Evolutionary conservation across 2,329 filamentous ascomycete species (phyloP), one percentile per base, ranked within the genome.

Genomic region (Xylaria sp.): DNA sequence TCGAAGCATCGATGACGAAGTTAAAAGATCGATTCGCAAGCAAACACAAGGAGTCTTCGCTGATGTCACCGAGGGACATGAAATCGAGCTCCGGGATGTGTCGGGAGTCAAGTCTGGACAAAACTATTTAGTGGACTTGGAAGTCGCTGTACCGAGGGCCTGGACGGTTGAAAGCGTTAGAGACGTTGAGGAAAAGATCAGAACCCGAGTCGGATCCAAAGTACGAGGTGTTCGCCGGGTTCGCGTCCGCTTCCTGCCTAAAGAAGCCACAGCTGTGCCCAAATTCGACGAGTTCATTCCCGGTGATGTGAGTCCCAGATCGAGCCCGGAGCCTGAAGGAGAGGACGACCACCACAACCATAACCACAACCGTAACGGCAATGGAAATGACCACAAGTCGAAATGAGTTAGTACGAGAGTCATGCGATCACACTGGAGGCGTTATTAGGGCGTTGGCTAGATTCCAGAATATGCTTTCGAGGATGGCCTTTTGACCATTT

Each of bases 81-180:
- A 86, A 50, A 80, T 92, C 7, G 85, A 90, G 66, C 75, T 97
- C 42, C 83, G 88, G 41, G 88, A 90, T 41, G 83, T 97, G 2
- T 89, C 91, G 61, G 94, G 94, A 50, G 83, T 96, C 74, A 99
- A 99, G 75, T 94, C 91, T 2, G 94, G 94, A 24, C 94, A 97
- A 72, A 99, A 97, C 75, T 97, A 95, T 70, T 79, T 97, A 24
- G 87, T 97, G 64, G 94, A 97, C 64, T 72, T 99, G 7, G 92
- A 96, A 71, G 75, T 97, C 57, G 89, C 85, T 1, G 90, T 95
- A 16, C 91, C 93, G 0, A 82, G 80, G 19, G 76, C 78, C 29
- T 96, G 90, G 89, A 89, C 89, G 0, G 77, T 99, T 5, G 83
- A 86, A 48, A 83, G 89, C 50, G 83, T 87, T 7, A 79, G 84